phyloP scores from a whole-genome alignment of 257 asterid species.

The Coffea canephora region DNA sequence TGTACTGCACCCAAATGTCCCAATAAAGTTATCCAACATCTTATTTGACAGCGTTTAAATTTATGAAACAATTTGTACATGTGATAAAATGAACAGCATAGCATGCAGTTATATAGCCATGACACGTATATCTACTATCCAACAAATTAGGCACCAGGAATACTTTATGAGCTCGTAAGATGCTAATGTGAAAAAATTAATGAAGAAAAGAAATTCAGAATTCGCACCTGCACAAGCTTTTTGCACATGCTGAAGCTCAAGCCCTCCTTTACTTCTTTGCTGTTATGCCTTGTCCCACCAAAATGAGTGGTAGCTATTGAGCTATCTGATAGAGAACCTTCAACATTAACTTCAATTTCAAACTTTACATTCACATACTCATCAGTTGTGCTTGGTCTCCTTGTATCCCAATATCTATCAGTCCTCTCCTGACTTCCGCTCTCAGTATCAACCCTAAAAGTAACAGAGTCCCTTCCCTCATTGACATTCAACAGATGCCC shows the following conservation, averaged over 20 bases:
- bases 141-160: neutral
- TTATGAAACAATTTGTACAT: neutral
- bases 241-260: constrained; percentile 52
- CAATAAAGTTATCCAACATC: neutral
- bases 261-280: constrained; percentile 39
- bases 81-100: neutral
- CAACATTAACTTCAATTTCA: constrained; percentile 39
- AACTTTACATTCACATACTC: constrained; percentile 34
- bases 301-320: constrained; percentile 27
- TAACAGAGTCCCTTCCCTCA: constrained; percentile 33
- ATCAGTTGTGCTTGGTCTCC: constrained; percentile 31
- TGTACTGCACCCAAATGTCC: neutral
- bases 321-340: constrained; percentile 31
- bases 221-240: constrained; percentile 47
- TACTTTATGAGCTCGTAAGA: neutral
- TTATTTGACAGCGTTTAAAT: neutral
- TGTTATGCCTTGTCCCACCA: constrained; percentile 33
- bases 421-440: constrained; percentile 26
- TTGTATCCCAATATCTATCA: constrained; percentile 31
- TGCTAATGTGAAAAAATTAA: constrained; percentile 4
- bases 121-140: neutral
- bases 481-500: constrained; percentile 42
- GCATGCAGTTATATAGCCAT: neutral
- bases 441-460: constrained; percentile 36
- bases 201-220: neutral